Evolutionary conservation across 108 stramenopile species (phyloP), one percentile per base, ranked within the genome.

Genomic region (Fistulifera pelliculosa): DNA sequence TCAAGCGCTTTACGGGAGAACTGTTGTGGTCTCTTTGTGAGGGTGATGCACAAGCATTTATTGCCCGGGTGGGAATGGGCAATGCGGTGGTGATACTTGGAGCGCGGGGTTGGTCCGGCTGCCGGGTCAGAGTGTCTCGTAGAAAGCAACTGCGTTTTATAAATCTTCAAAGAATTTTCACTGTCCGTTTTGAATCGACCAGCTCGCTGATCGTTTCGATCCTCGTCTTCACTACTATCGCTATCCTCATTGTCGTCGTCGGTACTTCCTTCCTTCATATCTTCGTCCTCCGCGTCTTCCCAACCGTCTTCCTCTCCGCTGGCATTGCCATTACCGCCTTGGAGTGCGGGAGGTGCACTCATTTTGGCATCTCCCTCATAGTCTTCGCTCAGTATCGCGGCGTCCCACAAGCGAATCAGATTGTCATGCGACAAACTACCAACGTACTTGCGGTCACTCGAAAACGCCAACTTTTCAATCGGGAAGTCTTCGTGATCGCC

Each of bases 401-500:
- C 85, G 71, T 93, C 92, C 86, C 84, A 87, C 35, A 85, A 71
- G 16, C 79, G 60, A 52, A 92, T 50, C 40, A 62, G 55, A 40
- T 56, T 56, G 47, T 73, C 71, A 38, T 77, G 81, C 13, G 59
- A 69, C 15, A 74, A 14, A 41, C 83, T 85, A 17, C 84, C 95
- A 41, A 99, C 75, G 61, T 85, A 60, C 8, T 70, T 65, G 27
- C 77, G 71, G 56, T 81, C 80, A 11, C 76, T 59, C 59, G 86
- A 86, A 64, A 83, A 89, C 23, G 70, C 50, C 54, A 90, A 54
- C 49, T 75, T 77, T 74, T 96, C 97, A 18, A 96, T 76, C 1
- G 95, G 94, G 70, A 89, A 94, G 24, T 85, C 90, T 27, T 75
- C 93, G 61, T 93, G 89, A 41, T 71, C 56, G 17, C 95, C 95